A percentile compares a stretch with the other conserved stretches of the same genome.
These are phyloP conservation scores for Populus pruinosa DNA, from an alignment of 345 rosid genomes.

Conservation along the genomic window DNA sequence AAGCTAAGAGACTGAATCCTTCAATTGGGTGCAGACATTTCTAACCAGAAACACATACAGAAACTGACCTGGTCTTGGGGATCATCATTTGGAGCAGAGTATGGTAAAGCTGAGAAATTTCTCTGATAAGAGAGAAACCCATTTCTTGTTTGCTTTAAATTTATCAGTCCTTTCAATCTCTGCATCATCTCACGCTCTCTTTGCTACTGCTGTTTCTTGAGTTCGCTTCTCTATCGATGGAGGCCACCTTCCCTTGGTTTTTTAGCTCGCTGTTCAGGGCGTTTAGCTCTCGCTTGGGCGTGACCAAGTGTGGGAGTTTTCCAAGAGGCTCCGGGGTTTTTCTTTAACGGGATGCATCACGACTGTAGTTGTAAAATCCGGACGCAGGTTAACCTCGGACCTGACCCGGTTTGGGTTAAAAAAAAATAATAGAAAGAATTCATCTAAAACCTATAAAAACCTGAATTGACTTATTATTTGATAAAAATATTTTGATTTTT, in stretches of 20 bases:
- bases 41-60: neutral
- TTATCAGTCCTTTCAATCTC: conserved; percentile 44
- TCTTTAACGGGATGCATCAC: neutral
- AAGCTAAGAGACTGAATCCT: neutral
- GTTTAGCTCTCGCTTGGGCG: neutral
- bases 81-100: conserved; percentile 41
- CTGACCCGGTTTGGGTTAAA: no score
- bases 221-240: neutral
- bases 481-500: no score
- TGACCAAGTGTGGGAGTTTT: neutral
- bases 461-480: no score
- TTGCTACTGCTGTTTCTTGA: neutral
- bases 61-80: conserved; percentile 59
- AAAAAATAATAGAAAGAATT: no score
- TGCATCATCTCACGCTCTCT: conserved; percentile 36
- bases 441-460: no score
- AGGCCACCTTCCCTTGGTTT: neutral
- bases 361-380: no score
- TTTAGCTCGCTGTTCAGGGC: neutral
- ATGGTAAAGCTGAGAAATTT: conserved; percentile 64
- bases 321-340: neutral
- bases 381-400: no score
- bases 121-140: conserved; percentile 33
- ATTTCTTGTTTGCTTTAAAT: conserved; percentile 31
- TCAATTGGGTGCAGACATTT: neutral